These are phyloP conservation scores for Lactarius sp. DNA, from an alignment of 768 basidiomycete species.

Conservation along the genomic window DNA sequence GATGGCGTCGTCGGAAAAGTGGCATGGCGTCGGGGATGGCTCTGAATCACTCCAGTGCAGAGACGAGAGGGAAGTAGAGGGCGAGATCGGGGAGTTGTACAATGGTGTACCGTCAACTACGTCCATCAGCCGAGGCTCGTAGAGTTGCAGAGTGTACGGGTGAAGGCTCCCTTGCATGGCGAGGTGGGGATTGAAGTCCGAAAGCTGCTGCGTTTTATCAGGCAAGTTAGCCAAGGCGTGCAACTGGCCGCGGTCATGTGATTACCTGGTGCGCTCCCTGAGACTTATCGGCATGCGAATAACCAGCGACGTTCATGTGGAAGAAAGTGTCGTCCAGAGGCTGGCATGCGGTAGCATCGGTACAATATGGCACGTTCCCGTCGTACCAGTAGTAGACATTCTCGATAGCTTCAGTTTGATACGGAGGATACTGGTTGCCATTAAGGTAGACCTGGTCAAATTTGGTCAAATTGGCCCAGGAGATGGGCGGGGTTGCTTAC, in stretches of 20 bases:
- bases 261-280: constrained; percentile 14
- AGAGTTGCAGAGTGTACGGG: constrained; percentile 3
- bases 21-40: not conserved
- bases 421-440: constrained; percentile 4
- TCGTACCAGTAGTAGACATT: constrained; percentile 23
- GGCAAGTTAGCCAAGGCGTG: not conserved
- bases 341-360: constrained; percentile 11
- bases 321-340: constrained; percentile 14
- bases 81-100: not conserved
- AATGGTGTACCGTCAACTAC: not conserved
- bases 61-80: constrained; percentile 10
- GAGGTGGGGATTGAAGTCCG: not conserved
- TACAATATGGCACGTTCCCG: constrained; percentile 17
- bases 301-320: constrained; percentile 3
- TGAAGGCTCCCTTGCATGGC: not conserved
- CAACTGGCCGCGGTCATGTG: too few relatives aligned
- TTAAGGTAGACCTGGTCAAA: constrained; percentile 14
- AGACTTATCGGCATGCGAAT: not conserved
- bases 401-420: constrained; percentile 13
- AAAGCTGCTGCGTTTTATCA: constrained; percentile 1
- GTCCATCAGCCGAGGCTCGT: not conserved
- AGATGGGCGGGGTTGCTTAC: constrained; percentile 10
- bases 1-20: not conserved
- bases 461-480: constrained; percentile 16
- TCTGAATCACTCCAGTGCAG: constrained; percentile 6